Percentiles rank a stretch among this genome's conserved stretches.
phyloP scores from a whole-genome alignment of 352 stramenopile genomes.

The Pythium biforme region DNA sequence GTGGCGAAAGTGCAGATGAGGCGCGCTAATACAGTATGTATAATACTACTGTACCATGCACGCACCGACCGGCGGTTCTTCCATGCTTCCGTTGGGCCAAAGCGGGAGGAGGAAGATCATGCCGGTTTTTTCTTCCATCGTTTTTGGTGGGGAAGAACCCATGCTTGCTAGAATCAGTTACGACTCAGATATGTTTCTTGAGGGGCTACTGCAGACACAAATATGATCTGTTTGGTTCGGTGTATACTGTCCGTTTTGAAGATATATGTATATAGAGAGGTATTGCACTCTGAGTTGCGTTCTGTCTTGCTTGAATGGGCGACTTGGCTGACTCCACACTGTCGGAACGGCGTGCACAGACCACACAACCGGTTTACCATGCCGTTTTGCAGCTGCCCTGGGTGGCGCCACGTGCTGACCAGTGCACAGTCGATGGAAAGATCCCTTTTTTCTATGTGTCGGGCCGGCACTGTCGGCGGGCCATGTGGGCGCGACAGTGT shows the following conservation, averaged over 20 bases:
- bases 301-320: background rate
- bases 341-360: no score
- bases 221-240: background rate
- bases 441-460: background rate
- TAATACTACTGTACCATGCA: background rate
- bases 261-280: background rate
- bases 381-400: background rate
- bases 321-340: background rate
- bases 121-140: constrained; percentile 20
- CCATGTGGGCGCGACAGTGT: no score
- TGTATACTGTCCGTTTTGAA: background rate
- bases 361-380: no score
- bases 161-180: background rate
- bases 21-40: background rate
- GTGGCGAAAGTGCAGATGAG: constrained; percentile 4
- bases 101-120: background rate
- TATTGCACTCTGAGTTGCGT: background rate
- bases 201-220: background rate
- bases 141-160: background rate
- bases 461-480: no score
- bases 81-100: constrained; percentile 1
- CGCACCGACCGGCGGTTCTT: constrained; percentile 4
- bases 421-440: constrained; percentile 1
- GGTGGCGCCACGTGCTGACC: background rate
- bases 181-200: background rate